These are phyloP conservation scores for Puccinia novopanici DNA, from an alignment of 1,284 basidiomycete genomes.

Conservation along the genomic window DNA sequence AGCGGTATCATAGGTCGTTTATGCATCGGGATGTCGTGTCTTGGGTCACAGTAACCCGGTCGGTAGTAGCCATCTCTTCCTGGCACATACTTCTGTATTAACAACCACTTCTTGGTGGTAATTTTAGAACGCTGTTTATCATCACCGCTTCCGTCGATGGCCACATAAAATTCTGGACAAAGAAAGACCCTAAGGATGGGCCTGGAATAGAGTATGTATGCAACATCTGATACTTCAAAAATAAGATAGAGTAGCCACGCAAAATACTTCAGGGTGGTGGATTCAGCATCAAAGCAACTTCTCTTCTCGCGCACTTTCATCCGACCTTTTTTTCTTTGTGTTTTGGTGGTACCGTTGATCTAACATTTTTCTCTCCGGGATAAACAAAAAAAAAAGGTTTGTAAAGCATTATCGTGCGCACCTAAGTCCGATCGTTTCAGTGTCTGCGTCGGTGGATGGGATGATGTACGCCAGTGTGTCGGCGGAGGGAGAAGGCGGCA, in stretches of 20 bases:
- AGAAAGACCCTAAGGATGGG: constrained; percentile 66
- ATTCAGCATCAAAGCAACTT: not conserved
- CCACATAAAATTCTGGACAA: constrained; percentile 97
- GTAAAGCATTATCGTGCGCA: constrained; percentile 70
- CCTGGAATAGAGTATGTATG: constrained; percentile 59
- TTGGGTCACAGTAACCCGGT: constrained; percentile 82
- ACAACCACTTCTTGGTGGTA: constrained; percentile 40
- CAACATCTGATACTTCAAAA: not conserved
- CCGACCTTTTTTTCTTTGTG: not conserved
- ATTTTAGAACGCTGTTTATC: constrained; percentile 78
- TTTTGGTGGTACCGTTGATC: not conserved
- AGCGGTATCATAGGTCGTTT: constrained; percentile 94
- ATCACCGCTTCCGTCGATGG: constrained; percentile 94
- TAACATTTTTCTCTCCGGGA: not conserved
- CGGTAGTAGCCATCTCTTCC: constrained; percentile 54
- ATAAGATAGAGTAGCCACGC: not conserved
- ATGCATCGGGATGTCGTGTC: constrained; percentile 96
- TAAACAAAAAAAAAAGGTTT: constrained; percentile 51
- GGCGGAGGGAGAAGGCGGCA: constrained; percentile 66
- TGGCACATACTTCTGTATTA: too few species aligned
- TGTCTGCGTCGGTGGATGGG: constrained; percentile 88
- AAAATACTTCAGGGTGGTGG: not conserved
- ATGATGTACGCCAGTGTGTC: constrained; percentile 77
- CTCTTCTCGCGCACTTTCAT: not conserved
- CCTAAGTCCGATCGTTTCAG: constrained; percentile 73